Percentiles rank a stretch among this genome's conserved stretches.
Evolutionary conservation across 768 basidiomycete species (phyloP).

Genomic region (Tylopilus rubrobrunneus): DNA sequence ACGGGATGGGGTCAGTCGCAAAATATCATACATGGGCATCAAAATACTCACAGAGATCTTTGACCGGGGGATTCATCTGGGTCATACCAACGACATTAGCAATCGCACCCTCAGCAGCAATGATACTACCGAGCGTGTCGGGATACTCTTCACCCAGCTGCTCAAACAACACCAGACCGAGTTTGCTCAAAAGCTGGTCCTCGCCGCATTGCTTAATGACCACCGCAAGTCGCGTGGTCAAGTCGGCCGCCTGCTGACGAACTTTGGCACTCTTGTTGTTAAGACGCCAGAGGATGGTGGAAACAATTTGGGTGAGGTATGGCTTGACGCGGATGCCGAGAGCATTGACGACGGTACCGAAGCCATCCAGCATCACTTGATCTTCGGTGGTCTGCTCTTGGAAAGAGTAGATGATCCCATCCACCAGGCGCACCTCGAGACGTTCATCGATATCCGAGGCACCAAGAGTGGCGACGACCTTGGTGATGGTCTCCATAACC

Average conservation of each 20-base stretch:
- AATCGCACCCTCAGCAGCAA: slow-evolving; percentile 97
- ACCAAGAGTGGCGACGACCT: slow-evolving; percentile 88
- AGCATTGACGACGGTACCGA: slow-evolving; percentile 96
- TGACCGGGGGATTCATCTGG: slow-evolving; percentile 99
- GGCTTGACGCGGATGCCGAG: slow-evolving; percentile 96
- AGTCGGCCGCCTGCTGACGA: slow-evolving; percentile 97
- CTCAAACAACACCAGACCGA: slow-evolving; percentile 95
- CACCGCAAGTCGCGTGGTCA: slow-evolving; percentile 91
- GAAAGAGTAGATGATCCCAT: slow-evolving; percentile 99
- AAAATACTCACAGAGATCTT: slow-evolving; percentile 84
- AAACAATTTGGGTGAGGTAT: slow-evolving; percentile 97
- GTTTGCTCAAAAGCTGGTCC: slow-evolving; percentile 91
- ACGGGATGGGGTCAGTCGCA: slow-evolving; percentile 2
- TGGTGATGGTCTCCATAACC: slow-evolving; percentile 99
- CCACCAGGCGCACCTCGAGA: slow-evolving; percentile 89
- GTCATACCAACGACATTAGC: slow-evolving; percentile 99
- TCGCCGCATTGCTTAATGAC: slow-evolving; percentile 99
- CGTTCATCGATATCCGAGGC: slow-evolving; percentile 98
- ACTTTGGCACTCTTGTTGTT: slow-evolving; percentile 99
- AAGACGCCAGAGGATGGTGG: slow-evolving; percentile 97
- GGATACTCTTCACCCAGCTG: slow-evolving; percentile 99
- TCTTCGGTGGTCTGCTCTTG: slow-evolving; percentile 99
- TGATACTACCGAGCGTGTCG: slow-evolving; percentile 98
- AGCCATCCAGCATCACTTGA: slow-evolving; percentile 98
- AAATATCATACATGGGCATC: neutral